Percentiles rank a stretch among this genome's conserved stretches.
phyloP scores from a whole-genome alignment of 2,329 filamentous ascomycete genomes.

The Fusarium avenaceum region DNA sequence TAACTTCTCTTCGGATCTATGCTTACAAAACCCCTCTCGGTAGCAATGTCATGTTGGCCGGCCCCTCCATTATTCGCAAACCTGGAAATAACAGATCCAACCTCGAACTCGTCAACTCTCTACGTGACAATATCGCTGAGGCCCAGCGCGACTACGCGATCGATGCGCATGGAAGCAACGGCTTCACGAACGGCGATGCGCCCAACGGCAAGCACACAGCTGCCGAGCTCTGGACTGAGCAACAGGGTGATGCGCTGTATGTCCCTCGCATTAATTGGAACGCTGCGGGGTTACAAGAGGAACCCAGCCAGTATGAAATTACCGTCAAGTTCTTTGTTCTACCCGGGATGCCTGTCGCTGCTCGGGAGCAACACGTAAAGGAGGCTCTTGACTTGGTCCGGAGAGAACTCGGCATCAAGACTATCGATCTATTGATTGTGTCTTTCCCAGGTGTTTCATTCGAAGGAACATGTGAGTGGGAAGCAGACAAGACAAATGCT shows the following conservation, averaged over 20 bases:
- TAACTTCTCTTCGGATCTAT: conserved; percentile 25
- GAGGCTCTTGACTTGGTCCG: conserved; percentile 86
- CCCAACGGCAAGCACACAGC: conserved; percentile 41
- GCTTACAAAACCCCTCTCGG: conserved; percentile 45
- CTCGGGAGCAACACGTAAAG: conserved; percentile 77
- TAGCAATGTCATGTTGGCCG: conserved; percentile 86
- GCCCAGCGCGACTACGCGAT: conserved; percentile 74
- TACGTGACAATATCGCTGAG: conserved; percentile 84
- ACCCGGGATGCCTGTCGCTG: conserved; percentile 73
- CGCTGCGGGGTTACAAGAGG: conserved; percentile 80
- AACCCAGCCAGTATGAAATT: conserved; percentile 88
- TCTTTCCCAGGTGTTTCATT: conserved; percentile 95
- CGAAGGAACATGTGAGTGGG: conserved; percentile 90
- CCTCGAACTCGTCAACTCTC: conserved; percentile 88
- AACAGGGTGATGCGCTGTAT: conserved; percentile 72
- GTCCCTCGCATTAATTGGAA: conserved; percentile 84
- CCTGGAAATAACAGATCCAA: conserved; percentile 84
- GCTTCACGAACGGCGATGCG: conserved; percentile 52
- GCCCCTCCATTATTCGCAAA: conserved; percentile 86
- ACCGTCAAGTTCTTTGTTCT: conserved; percentile 97
- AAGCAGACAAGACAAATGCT: conserved; percentile 73
- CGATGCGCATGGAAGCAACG: conserved; percentile 49
- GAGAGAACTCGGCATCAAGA: conserved; percentile 80
- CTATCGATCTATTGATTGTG: conserved; percentile 89
- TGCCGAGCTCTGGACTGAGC: conserved; percentile 75